Evolutionary conservation across 2,329 filamentous ascomycete species (phyloP), one percentile per base, ranked within the genome.

Genomic region (Fusarium tuaranense): DNA sequence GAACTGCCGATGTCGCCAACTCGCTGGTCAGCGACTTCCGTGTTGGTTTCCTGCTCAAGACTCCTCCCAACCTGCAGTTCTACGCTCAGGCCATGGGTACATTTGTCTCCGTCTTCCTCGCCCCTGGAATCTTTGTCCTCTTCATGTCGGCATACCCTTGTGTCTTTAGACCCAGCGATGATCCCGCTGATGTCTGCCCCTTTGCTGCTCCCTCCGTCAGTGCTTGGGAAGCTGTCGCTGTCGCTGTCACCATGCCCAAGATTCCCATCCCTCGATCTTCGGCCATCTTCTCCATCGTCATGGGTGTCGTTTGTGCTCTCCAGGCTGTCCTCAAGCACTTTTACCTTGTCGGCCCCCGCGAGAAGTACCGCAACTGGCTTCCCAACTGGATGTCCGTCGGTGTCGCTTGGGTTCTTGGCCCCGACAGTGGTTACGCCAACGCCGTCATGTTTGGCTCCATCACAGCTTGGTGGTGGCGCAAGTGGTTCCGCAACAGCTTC

Each of bases 121-220:
- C 91, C 0, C 91, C 91, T 1, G 91, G 89, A 12, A 87, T 93
- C 75, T 93, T 93, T 78, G 88, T 92, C 38, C 87, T 93, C 53
- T 93, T 93, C 84, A 87, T 90, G 71, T 87, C 88, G 7, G 92
- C 92, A 1, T 93, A 94, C 80, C 92, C 91, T 1, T 93, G 92
- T 79, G 91, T 93, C 74, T 87, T 90, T 78, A 83, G 88, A 9
- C 73, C 78, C 68, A 84, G 87, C 25, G 82, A 86, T 7, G 83
- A 84, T 1, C 76, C 76, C 0, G 58, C 67, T 5, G 68, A 68
- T 10, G 14, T 71, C 13, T 93, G 92, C 79, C 82, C 88, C 36
- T 94, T 93, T 83, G 78, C 81, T 10, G 89, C 89, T 1, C 92
- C 92, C 5, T 92, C 90, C 3, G 91, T 93, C 16, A 83, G 88